phyloP scores from a whole-genome alignment of 371 early-diverging fungal species.

The Rhizomucor miehei region DNA sequence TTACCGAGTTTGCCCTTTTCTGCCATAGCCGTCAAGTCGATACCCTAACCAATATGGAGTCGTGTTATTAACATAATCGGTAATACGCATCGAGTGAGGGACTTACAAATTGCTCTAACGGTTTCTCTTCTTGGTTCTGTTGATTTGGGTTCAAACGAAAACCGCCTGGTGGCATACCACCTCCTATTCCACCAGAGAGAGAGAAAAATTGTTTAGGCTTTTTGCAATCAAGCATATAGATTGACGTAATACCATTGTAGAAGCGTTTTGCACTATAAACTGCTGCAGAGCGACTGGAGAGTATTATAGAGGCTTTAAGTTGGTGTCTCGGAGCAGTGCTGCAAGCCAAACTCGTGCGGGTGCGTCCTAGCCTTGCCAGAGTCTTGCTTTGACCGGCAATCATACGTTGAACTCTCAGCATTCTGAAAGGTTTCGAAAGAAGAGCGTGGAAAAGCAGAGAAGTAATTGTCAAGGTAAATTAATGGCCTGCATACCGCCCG shows the following conservation, averaged over 20 bases:
- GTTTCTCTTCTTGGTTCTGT: constrained; percentile 34
- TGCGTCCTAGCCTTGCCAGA: not conserved
- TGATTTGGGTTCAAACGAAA: constrained; percentile 41
- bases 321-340: not conserved
- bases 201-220: not conserved
- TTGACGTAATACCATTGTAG: constrained; percentile 6
- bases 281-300: not conserved
- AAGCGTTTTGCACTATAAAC: constrained; percentile 3
- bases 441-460: too few relatives aligned
- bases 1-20: constrained; percentile 63
- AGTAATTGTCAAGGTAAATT: too few relatives aligned
- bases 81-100: not conserved
- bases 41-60: constrained; percentile 36
- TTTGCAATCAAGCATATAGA: not conserved
- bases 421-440: constrained; percentile 1
- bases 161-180: constrained; percentile 27
- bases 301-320: not conserved
- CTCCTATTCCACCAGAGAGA: not conserved
- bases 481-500: too few relatives aligned
- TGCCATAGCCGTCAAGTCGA: constrained; percentile 80
- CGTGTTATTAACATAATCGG: not conserved
- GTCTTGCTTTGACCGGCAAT: not conserved
- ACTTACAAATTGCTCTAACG: constrained; percentile 42
- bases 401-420: constrained; percentile 3
- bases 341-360: not conserved